Evolutionary conservation across 2,329 filamentous ascomycete genomes (phyloP).

Genomic region (Colletotrichum tamarilloi): DNA sequence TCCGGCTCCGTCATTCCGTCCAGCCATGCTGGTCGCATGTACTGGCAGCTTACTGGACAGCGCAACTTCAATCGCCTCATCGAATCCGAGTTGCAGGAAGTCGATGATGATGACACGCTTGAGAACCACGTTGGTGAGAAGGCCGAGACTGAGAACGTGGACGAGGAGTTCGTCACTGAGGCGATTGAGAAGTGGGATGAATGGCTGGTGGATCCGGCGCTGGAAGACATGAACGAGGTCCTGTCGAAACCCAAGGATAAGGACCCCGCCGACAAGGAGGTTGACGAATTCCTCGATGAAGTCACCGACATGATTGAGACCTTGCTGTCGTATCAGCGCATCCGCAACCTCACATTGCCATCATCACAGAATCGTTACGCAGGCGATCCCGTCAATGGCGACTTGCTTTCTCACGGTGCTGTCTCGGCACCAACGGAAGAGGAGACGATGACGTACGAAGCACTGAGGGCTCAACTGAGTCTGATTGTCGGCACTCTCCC

Average conservation of each 20-base stretch:
- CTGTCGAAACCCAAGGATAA: slow-evolving; percentile 57
- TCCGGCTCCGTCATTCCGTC: slow-evolving; percentile 76
- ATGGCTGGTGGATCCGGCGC: slow-evolving; percentile 65
- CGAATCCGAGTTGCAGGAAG: slow-evolving; percentile 61
- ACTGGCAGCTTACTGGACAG: slow-evolving; percentile 80
- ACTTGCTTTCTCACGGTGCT: slow-evolving; percentile 75
- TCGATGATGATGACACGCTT: slow-evolving; percentile 49
- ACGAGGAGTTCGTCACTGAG: slow-evolving; percentile 64
- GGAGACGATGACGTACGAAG: slow-evolving; percentile 73
- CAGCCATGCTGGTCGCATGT: slow-evolving; percentile 74
- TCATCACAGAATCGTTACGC: slow-evolving; percentile 71
- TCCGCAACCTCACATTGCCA: slow-evolving; percentile 77
- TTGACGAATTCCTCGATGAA: slow-evolving; percentile 67
- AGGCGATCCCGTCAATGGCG: slow-evolving; percentile 72
- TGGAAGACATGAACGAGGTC: slow-evolving; percentile 55
- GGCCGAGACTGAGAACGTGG: slow-evolving; percentile 47
- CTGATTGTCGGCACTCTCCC: slow-evolving; percentile 81
- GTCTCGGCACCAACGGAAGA: slow-evolving; percentile 74
- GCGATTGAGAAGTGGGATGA: slow-evolving; percentile 70
- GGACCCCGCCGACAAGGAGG: slow-evolving; percentile 26
- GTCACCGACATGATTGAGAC: slow-evolving; percentile 83
- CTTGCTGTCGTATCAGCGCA: slow-evolving; percentile 81
- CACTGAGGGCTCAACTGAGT: slow-evolving; percentile 79
- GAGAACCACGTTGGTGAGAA: slow-evolving; percentile 44
- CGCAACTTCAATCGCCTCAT: slow-evolving; percentile 74